These are phyloP conservation scores for Dinochytrium kinnereticum DNA, from an alignment of 371 early-diverging fungal species.

Conservation along the genomic window DNA sequence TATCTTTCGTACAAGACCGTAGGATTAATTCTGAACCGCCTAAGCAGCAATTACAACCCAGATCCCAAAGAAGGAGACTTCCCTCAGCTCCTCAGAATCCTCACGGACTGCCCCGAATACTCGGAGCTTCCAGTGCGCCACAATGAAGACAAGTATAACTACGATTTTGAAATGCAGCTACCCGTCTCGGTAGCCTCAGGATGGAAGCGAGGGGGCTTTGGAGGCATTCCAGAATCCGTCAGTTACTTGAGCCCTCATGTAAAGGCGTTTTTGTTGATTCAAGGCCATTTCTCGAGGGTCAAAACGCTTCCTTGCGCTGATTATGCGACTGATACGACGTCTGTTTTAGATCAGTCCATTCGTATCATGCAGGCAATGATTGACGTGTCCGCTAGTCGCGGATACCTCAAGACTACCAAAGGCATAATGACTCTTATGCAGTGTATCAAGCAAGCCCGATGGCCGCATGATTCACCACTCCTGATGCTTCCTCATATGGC, in stretches of 20 bases:
- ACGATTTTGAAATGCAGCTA: conserved; percentile 42
- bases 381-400: conserved; percentile 81
- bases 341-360: conserved; percentile 89
- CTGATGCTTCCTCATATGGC: conserved; percentile 70
- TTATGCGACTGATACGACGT: conserved; percentile 89
- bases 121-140: conserved; percentile 90
- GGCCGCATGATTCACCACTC: conserved; percentile 74
- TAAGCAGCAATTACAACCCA: conserved; percentile 52
- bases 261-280: conserved; percentile 88
- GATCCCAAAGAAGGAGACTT: conserved; percentile 50
- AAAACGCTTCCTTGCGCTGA: conserved; percentile 77
- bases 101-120: conserved; percentile 85
- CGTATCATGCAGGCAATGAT: conserved; percentile 93
- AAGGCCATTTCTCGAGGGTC: conserved; percentile 78
- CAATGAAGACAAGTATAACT: conserved; percentile 86
- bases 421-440: conserved; percentile 80
- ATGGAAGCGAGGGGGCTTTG: conserved; percentile 68
- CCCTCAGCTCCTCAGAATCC: conserved; percentile 68
- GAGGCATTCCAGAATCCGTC: conserved; percentile 40
- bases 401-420: conserved; percentile 65
- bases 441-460: conserved; percentile 87
- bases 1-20: conserved; percentile 86
- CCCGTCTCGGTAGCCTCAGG: conserved; percentile 40
- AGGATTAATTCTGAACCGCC: conserved; percentile 61
- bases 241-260: conserved; percentile 81